Conservation (phyloP, 306 rosid genomes). For the Pueraria montana region DNA sequence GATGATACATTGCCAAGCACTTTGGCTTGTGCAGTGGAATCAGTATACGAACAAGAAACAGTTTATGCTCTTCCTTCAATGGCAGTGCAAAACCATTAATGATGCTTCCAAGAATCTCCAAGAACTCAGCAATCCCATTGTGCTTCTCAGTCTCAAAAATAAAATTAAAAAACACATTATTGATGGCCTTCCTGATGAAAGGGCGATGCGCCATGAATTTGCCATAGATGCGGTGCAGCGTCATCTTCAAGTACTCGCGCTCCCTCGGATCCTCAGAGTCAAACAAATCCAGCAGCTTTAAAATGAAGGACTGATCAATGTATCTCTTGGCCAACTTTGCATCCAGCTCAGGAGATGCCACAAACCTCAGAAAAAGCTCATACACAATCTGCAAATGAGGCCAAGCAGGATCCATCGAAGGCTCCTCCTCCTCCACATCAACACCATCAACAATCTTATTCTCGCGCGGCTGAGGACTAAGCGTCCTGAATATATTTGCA, state of each 20-base stretch:
- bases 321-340: conserved; percentile 79
- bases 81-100: conserved; percentile 82
- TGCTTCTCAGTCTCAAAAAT: conserved; percentile 55
- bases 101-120: conserved; percentile 86
- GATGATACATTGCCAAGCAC: conserved; percentile 81
- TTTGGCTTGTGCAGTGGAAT: conserved; percentile 88
- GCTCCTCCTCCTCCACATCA: conserved; percentile 91
- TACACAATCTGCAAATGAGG: conserved; percentile 86
- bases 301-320: conserved; percentile 72
- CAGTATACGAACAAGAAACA: conserved; percentile 75
- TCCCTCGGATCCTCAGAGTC: conserved; percentile 85
- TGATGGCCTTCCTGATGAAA: conserved; percentile 76
- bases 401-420: conserved; percentile 88
- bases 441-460: conserved; percentile 67
- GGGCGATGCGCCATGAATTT: conserved; percentile 85
- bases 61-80: conserved; percentile 82
- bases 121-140: conserved; percentile 69
- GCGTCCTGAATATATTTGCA: conserved; percentile 72
- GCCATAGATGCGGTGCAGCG: conserved; percentile 75
- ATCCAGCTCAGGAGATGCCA: conserved; percentile 80
- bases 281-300: conserved; percentile 76
- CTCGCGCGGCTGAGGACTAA: conserved; percentile 80
- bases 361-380: conserved; percentile 77
- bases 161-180: conserved; percentile 57
- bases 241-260: conserved; percentile 76